Evolutionary conservation across 1,284 basidiomycete species (phyloP).

Genomic region (Polyporus tsugae): DNA sequence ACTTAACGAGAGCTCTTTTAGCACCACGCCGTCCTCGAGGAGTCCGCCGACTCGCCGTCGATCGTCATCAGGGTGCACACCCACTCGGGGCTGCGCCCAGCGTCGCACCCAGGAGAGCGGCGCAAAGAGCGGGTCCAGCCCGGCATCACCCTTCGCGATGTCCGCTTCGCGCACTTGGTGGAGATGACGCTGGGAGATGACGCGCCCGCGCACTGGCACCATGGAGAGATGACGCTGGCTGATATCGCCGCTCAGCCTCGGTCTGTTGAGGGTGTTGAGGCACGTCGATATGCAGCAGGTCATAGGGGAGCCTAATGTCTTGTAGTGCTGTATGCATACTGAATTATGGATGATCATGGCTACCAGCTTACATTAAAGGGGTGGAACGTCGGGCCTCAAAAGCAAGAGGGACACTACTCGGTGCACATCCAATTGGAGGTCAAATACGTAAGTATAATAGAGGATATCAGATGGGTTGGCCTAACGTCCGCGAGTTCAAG

Average conservation of each 20-base stretch:
- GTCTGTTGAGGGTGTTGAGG: constrained; percentile 5
- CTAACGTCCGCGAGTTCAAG: background rate
- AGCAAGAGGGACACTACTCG: background rate
- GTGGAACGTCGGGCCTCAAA: background rate
- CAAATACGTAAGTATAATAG: background rate
- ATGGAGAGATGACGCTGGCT: background rate
- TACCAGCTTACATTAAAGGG: background rate
- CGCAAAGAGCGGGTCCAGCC: constrained; percentile 36
- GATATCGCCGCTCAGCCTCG: constrained; percentile 3
- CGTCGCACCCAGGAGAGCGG: constrained; percentile 4
- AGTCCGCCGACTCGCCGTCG: background rate
- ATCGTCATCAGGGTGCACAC: constrained; percentile 31
- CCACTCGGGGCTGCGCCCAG: constrained; percentile 41
- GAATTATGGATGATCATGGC: background rate
- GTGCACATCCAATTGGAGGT: background rate
- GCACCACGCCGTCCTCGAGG: constrained; percentile 23
- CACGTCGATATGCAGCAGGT: background rate
- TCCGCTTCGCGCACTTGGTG: constrained; percentile 53
- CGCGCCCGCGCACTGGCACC: background rate
- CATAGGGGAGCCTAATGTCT: background rate
- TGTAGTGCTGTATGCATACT: background rate
- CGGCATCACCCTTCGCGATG: constrained; percentile 60
- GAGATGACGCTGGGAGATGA: constrained; percentile 19
- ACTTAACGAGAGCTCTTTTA: background rate
- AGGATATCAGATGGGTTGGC: background rate